phyloP scores from a whole-genome alignment of 75 land plant genomes.

The Sequoia sempervirens region DNA sequence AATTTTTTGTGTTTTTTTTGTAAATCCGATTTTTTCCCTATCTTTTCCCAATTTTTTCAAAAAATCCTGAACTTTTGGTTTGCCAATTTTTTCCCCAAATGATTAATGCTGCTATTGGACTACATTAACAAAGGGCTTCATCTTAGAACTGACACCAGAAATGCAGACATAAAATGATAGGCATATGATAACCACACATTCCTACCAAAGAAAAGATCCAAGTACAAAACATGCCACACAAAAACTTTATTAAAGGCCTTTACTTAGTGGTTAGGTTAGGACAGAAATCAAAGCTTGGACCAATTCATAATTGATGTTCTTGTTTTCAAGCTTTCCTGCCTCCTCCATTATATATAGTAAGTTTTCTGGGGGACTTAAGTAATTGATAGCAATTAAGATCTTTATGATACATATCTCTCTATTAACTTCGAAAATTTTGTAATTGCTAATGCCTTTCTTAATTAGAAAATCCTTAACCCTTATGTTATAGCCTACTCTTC shows the following conservation, averaged over 20 bases:
- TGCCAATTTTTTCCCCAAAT: too few relatives aligned
- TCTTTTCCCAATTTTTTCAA: too few relatives aligned
- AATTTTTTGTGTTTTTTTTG: too few relatives aligned
- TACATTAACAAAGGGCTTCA: neutral
- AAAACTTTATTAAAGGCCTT: neutral
- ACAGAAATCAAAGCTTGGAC: neutral
- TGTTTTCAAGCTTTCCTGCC: neutral
- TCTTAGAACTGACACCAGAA: neutral
- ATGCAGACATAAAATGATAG: neutral
- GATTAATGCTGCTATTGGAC: too few relatives aligned
- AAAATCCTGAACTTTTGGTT: too few relatives aligned
- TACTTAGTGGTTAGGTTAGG: neutral
- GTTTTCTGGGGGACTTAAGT: neutral
- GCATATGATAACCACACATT: neutral
- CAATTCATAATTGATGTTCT: neutral
- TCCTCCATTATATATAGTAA: neutral
- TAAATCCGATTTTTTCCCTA: too few relatives aligned
- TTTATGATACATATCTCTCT: neutral
- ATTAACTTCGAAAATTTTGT: neutral
- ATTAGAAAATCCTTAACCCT: neutral
- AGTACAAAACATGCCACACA: neutral
- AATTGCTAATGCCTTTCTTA: neutral
- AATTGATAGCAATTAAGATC: neutral
- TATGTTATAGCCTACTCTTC: neutral
- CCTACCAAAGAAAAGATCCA: neutral